A percentile compares a stretch with the other conserved stretches of the same genome.
These are phyloP conservation scores for Vanderwaltozyma verrucispora DNA, from an alignment of 805 yeast genomes.

Conservation along the genomic window DNA sequence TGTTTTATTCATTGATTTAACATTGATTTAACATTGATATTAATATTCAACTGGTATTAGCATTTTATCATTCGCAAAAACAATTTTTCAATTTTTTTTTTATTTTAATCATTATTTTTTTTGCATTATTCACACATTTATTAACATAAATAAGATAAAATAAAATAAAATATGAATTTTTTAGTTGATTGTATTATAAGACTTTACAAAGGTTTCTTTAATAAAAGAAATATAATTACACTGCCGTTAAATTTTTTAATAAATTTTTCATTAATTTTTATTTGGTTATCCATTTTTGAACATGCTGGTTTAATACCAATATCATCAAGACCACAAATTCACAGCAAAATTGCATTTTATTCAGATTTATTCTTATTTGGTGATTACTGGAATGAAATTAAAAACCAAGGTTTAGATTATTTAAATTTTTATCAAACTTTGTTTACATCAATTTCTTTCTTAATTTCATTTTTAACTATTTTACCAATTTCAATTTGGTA, in stretches of 20 bases:
- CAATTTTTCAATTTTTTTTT: no score
- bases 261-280: conserved; percentile 43
- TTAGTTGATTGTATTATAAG: conserved; percentile 6
- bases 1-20: no score
- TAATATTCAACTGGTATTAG: no score
- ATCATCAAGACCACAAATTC: conserved; percentile 42
- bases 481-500: conserved; percentile 23
- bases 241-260: conserved; percentile 35
- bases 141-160: no score
- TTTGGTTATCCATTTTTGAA: conserved; percentile 49
- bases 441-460: conserved; percentile 11
- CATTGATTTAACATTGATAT: no score
- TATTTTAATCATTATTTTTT: no score
- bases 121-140: no score
- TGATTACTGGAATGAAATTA: conserved; percentile 24
- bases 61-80: no score
- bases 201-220: conserved; percentile 19
- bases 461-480: conserved; percentile 5
- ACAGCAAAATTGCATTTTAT: conserved; percentile 37
- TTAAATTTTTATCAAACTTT: conserved; percentile 7
- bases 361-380: conserved; percentile 23
- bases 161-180: no score
- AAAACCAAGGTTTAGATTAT: conserved; percentile 8
- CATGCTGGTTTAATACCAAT: conserved; percentile 50
- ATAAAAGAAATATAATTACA: conserved; percentile 31